A percentile compares a stretch with the other conserved stretches of the same genome.
Evolutionary conservation across 305 asterid genomes (phyloP).

Genomic region (Fraxinus greggii): DNA sequence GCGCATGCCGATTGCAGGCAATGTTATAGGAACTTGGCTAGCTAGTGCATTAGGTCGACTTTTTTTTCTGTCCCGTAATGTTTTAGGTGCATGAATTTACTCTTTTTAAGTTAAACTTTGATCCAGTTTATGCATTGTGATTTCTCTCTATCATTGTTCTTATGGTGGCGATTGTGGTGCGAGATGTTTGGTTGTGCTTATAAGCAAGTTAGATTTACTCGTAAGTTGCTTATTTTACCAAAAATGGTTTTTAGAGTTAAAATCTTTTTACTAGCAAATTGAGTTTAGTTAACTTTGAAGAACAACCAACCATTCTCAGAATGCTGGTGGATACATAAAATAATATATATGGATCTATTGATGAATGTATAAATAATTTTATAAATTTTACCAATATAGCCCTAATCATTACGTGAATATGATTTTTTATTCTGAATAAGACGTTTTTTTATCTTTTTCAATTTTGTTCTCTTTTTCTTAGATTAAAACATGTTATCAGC

Average conservation of each 20-base stretch:
- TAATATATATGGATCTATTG: too few species aligned
- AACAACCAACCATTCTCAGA: neutral
- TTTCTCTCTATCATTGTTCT: neutral
- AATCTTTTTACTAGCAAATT: neutral
- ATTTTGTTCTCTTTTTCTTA: neutral
- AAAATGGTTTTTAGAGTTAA: neutral
- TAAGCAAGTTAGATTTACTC: neutral
- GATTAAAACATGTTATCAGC: neutral
- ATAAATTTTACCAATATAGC: too few species aligned
- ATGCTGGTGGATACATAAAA: too few species aligned
- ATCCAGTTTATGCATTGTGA: neutral
- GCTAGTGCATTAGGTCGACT: conserved; percentile 23
- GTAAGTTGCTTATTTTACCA: neutral
- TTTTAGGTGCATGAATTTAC: conserved; percentile 30
- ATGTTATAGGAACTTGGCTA: conserved; percentile 33
- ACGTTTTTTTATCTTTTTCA: neutral
- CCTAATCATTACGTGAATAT: neutral
- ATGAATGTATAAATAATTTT: too few species aligned
- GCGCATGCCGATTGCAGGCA: conserved; percentile 16
- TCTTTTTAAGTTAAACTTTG: neutral
- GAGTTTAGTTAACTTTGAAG: neutral
- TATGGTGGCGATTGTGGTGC: neutral
- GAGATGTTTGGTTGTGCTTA: neutral
- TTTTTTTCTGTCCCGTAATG: conserved; percentile 22
- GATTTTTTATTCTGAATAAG: neutral